Evolutionary conservation across 1,139 yeast species (phyloP), one percentile per base, ranked within the genome.

Genomic region (Debaryomycetaceae sp.): DNA sequence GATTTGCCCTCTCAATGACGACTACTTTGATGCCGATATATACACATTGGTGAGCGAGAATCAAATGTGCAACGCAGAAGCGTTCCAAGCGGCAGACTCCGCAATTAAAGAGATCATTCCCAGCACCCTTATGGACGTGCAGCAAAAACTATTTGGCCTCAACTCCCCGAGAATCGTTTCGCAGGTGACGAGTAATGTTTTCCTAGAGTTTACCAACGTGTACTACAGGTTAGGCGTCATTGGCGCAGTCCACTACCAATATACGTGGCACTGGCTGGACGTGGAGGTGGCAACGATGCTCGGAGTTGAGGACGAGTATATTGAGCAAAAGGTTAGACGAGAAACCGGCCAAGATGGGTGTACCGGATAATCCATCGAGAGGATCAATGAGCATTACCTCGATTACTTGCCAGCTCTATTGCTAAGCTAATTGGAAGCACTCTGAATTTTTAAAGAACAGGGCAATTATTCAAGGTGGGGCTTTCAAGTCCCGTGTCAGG

Each of bases 11-110:
- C 53, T 76, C 15, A 70, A 62, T 16, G 68, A 72, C 32, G 75
- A 68, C 27, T 68, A 59, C 31, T 70, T 70, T 37, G 76, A 70
- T 24, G 62, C 64, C 4, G 51, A 67, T 13, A 62, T 77, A 42
- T 80, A 79, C 47, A 61, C 73, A 34, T 80, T 87, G 1, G 65
- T 77, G 10, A 53, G 58, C 2, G 86, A 78, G 39, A 78, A 78
- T 44, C 68, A 75, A 37, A 46, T 77, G 16, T 78, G 79, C 56
- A 60, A 49, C 16, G 35, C 37, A n/a, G 60, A 56, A 1, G 53
- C 56, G 5, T 52, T 79, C 16, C 43, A 49, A 15, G 49, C 49
- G 5, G 63, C 69, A 6, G 67, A 72, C 38, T 43, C 39, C 1
- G 54, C 55, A 22, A 49, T 78, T 2, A 69, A 68, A 34, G 58